These are phyloP conservation scores for Parasitella parasitica DNA, from an alignment of 371 early-diverging fungal species.

Conservation along the genomic window DNA sequence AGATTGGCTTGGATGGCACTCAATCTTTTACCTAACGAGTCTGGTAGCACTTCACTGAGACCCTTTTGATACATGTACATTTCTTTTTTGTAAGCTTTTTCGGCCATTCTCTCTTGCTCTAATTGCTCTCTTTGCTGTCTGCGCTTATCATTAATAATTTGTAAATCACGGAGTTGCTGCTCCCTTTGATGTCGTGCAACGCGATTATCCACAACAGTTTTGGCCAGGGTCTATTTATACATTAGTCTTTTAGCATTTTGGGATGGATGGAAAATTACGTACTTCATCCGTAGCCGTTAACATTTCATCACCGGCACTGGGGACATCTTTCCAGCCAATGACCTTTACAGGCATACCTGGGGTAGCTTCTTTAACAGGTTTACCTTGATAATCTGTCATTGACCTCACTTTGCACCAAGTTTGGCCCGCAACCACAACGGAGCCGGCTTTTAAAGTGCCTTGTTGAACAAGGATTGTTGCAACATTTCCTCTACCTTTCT, in stretches of 20 bases:
- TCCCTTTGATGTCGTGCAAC: slow-evolving; percentile 58
- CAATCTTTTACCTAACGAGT: slow-evolving; percentile 46
- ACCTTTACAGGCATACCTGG: slow-evolving; percentile 91
- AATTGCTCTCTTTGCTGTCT: slow-evolving; percentile 57
- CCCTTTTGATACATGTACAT: slow-evolving; percentile 74
- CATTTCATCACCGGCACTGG: slow-evolving; percentile 88
- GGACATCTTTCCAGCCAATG: slow-evolving; percentile 92
- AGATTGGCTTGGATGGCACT: slow-evolving; percentile 31
- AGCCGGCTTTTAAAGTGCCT: slow-evolving; percentile 81
- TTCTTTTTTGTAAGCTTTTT: slow-evolving; percentile 60
- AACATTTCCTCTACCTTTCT: slow-evolving; percentile 82
- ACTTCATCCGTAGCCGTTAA: slow-evolving; percentile 75
- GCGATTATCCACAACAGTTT: slow-evolving; percentile 73
- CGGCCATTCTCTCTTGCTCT: slow-evolving; percentile 61
- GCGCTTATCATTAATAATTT: slow-evolving; percentile 79
- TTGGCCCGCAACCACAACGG: slow-evolving; percentile 79
- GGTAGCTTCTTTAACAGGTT: slow-evolving; percentile 68
- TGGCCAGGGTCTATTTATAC: slow-evolving; percentile 68
- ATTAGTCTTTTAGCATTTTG: too few relatives aligned
- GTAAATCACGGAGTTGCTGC: slow-evolving; percentile 64
- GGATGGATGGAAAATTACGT: neutral
- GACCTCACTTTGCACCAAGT: slow-evolving; percentile 88
- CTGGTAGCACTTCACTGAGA: slow-evolving; percentile 54
- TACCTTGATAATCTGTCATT: slow-evolving; percentile 80
- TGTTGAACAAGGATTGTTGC: slow-evolving; percentile 86